A percentile compares a stretch with the other conserved stretches of the same genome.
Conservation (phyloP, 2,329 filamentous ascomycete species). For the Phyllosticta citriasiana region DNA sequence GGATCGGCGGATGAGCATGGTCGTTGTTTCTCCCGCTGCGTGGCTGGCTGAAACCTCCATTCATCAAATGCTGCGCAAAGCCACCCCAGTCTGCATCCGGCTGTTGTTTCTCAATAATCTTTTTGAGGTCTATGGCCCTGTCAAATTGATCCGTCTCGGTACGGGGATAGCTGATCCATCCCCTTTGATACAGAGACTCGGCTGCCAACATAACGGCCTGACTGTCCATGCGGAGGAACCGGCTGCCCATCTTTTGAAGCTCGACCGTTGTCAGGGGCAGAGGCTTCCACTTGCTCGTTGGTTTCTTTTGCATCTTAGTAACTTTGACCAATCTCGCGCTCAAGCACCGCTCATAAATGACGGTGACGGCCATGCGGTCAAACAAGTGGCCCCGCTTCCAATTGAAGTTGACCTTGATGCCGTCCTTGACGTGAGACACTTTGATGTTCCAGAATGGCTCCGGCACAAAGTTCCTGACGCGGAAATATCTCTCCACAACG, state of each 20-base stretch:
- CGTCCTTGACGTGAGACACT: conserved; percentile 66
- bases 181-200: conserved; percentile 81
- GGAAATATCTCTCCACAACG: conserved; percentile 90
- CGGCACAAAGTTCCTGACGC: conserved; percentile 85
- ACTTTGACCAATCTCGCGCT: conserved; percentile 67
- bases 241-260: conserved; percentile 87
- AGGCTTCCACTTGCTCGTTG: conserved; percentile 88
- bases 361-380: conserved; percentile 68
- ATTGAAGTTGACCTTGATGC: conserved; percentile 69
- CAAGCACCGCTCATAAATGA: conserved; percentile 81
- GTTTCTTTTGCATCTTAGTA: conserved; percentile 77
- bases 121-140: conserved; percentile 71
- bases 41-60: conserved; percentile 71
- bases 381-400: conserved; percentile 81
- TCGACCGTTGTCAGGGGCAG: conserved; percentile 92
- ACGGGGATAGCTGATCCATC: conserved; percentile 94
- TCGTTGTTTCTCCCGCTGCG: conserved; percentile 82
- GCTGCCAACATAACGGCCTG: conserved; percentile 80
- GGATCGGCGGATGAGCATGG: conserved; percentile 93
- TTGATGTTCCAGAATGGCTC: conserved; percentile 92
- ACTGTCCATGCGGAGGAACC: conserved; percentile 81
- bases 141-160: conserved; percentile 97
- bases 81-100: conserved; percentile 66
- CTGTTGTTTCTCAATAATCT: conserved; percentile 73
- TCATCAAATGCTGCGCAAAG: conserved; percentile 65